Conservation (phyloP, 2,329 filamentous ascomycete species). For the Fusarium sp. region DNA sequence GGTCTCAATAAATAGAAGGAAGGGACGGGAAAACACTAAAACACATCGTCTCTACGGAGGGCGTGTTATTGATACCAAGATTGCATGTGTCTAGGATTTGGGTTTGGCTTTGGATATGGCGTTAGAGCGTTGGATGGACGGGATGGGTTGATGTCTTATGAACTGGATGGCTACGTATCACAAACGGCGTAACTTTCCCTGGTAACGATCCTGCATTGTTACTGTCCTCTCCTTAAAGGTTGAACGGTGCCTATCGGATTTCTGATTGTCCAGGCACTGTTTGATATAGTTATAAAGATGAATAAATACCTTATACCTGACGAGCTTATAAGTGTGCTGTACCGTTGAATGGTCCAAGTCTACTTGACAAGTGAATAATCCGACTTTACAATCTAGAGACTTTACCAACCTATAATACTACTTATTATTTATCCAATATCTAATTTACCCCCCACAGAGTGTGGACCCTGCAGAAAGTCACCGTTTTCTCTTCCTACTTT, state of each 20-base stretch:
- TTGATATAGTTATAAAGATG: constrained; percentile 10
- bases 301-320: background rate
- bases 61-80: constrained; percentile 42
- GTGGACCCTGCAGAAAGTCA: constrained; percentile 23
- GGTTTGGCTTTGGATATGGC: constrained; percentile 20
- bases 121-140: constrained; percentile 32
- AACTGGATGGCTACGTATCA: constrained; percentile 23
- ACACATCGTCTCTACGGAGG: constrained; percentile 15
- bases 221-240: constrained; percentile 36
- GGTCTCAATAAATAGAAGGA: constrained; percentile 4
- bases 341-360: too few relatives aligned
- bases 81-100: constrained; percentile 27
- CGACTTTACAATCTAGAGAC: background rate
- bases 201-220: constrained; percentile 24
- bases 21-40: constrained; percentile 5
- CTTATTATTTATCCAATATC: background rate
- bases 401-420: background rate
- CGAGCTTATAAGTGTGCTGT: too few relatives aligned
- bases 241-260: constrained; percentile 9
- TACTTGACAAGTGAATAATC: too few relatives aligned
- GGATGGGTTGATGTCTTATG: constrained; percentile 29
- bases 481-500: constrained; percentile 8
- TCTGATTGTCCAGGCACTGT: constrained; percentile 19
- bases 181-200: constrained; percentile 3
- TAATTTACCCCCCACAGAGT: constrained; percentile 25